Evolutionary conservation across 441 rosid genomes (phyloP).

Genomic region (Hura crepitans): DNA sequence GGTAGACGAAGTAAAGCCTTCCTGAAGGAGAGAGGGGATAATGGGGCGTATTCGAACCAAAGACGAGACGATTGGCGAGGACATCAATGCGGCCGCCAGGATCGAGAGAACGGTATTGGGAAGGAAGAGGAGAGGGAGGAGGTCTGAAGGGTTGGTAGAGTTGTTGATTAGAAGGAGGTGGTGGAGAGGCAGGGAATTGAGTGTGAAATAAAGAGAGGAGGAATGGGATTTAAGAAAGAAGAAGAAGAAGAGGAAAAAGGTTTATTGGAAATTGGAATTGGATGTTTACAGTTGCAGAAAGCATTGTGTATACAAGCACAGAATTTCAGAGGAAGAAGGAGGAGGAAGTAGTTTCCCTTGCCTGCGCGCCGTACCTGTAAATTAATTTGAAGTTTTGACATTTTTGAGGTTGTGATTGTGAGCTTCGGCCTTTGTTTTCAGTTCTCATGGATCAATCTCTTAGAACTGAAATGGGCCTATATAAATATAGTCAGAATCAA

Average conservation of each 20-base stretch:
- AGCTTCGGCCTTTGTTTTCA: conserved; percentile 6
- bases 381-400: not conserved
- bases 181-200: conserved; percentile 18
- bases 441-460: not conserved
- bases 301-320: not conserved
- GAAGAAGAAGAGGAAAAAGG: conserved; percentile 23
- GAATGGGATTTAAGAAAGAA: conserved; percentile 29
- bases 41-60: conserved; percentile 83
- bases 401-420: not conserved
- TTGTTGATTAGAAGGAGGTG: conserved; percentile 26
- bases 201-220: conserved; percentile 21
- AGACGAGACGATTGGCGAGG: conserved; percentile 57
- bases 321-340: conserved; percentile 1
- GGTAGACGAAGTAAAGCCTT: conserved; percentile 60
- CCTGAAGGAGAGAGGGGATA: conserved; percentile 60
- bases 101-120: conserved; percentile 58
- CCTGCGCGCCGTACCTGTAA: conserved; percentile 43
- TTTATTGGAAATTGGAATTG: conserved; percentile 10
- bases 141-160: conserved; percentile 85
- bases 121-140: conserved; percentile 70
- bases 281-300: conserved; percentile 21
- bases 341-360: not conserved
- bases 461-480: not conserved
- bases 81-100: conserved; percentile 50
- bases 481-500: too few species aligned